phyloP scores from a whole-genome alignment of 2,329 filamentous ascomycete genomes.

The Helotiales sp. region DNA sequence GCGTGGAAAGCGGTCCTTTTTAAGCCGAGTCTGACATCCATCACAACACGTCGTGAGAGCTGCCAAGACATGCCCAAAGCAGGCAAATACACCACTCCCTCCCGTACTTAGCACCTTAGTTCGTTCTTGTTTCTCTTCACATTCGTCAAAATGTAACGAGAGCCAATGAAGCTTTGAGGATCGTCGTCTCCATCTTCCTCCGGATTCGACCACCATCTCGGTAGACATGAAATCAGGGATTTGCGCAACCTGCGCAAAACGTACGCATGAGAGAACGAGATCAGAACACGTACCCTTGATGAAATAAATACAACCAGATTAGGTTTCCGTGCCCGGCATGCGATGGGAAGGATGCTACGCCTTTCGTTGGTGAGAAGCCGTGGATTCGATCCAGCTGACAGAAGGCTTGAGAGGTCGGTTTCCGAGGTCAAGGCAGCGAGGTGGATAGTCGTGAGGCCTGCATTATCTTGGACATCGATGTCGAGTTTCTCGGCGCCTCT shows the following conservation, averaged over 20 bases:
- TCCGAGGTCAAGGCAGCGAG: conserved; percentile 11
- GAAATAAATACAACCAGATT: conserved; percentile 34
- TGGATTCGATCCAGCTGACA: conserved; percentile 40
- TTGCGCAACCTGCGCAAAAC: no score
- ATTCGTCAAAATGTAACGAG: no score
- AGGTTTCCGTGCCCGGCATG: conserved; percentile 35
- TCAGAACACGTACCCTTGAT: not conserved
- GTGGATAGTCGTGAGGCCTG: conserved; percentile 19
- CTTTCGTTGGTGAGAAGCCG: conserved; percentile 33
- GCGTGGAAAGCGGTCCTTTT: not conserved
- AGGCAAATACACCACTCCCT: no score
- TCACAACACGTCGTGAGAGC: not conserved
- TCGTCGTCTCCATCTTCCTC: no score
- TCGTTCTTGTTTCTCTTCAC: no score
- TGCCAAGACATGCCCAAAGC: not conserved
- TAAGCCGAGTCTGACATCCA: not conserved
- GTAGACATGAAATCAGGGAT: no score
- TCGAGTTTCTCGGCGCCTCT: not conserved
- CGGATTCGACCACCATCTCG: no score
- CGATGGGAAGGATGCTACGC: conserved; percentile 42
- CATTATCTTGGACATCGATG: conserved; percentile 19
- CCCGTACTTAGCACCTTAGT: no score
- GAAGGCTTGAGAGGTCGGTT: conserved; percentile 28
- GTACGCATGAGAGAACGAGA: not conserved
- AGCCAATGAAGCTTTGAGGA: no score